A percentile compares a stretch with the other conserved stretches of the same genome.
phyloP scores from a whole-genome alignment of 1,284 basidiomycete species.

The Ceratorhiza oryzae-sativae region DNA sequence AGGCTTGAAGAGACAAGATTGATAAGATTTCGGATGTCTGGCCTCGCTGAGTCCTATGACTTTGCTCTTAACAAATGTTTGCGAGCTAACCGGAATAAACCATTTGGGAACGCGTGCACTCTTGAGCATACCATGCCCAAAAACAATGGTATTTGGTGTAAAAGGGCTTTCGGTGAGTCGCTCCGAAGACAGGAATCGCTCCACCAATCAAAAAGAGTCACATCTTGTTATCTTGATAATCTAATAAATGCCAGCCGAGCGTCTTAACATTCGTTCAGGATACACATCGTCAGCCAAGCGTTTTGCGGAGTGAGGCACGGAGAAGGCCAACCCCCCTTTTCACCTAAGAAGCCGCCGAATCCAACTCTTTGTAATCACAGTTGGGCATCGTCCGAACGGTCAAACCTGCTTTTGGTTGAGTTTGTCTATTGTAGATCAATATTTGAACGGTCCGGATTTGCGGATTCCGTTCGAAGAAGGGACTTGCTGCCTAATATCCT shows the following conservation, averaged over 20 bases:
- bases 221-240: slow-evolving; percentile 8
- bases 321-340: neutral
- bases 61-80: neutral
- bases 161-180: too few species aligned
- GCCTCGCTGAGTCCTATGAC: neutral
- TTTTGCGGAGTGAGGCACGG: neutral
- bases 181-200: slow-evolving; percentile 18
- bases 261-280: neutral
- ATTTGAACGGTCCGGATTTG: too few species aligned
- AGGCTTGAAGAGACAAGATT: slow-evolving; percentile 13
- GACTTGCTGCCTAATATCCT: too few species aligned
- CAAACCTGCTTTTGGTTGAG: too few species aligned
- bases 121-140: neutral
- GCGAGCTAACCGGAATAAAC: neutral
- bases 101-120: neutral
- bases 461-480: too few species aligned
- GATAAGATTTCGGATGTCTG: slow-evolving; percentile 24
- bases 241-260: neutral
- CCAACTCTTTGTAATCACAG: too few species aligned
- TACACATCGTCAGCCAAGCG: too few species aligned
- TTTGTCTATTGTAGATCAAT: too few species aligned
- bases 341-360: too few species aligned
- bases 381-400: too few species aligned
- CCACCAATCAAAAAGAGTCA: neutral
- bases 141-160: neutral